Conservation (phyloP, 1,139 yeast genomes). For the Hemisphaericaspora xylanilytica region DNA sequence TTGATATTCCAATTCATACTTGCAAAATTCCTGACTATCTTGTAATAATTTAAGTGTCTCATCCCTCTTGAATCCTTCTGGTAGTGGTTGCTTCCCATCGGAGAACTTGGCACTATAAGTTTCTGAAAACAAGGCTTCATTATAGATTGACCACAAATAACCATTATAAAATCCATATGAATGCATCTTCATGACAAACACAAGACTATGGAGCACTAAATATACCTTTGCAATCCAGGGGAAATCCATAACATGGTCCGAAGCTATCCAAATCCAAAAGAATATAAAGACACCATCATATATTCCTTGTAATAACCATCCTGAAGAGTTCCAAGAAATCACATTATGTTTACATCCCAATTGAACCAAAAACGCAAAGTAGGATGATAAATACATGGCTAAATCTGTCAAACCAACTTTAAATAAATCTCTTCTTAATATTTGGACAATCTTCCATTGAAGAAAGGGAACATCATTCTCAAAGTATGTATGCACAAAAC, state of each 20-base stretch:
- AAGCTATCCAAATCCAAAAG: conserved; percentile 54
- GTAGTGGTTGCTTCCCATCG: conserved; percentile 15
- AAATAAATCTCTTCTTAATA: conserved; percentile 54
- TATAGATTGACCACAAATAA: conserved; percentile 65
- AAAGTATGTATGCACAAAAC: conserved; percentile 43
- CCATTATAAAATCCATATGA: conserved; percentile 90
- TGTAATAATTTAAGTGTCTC: conserved; percentile 28
- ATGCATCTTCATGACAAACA: conserved; percentile 88
- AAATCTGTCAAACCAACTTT: conserved; percentile 69
- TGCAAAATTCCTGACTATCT: conserved; percentile 58
- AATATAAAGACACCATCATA: conserved; percentile 53
- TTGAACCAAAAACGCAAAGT: conserved; percentile 58
- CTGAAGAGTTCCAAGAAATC: conserved; percentile 57
- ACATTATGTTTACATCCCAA: conserved; percentile 37
- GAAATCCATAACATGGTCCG: conserved; percentile 41
- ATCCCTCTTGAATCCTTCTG: conserved; percentile 25
- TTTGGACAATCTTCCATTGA: conserved; percentile 49
- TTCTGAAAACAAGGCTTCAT: conserved; percentile 55
- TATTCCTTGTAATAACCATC: conserved; percentile 57
- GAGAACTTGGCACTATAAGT: conserved; percentile 24
- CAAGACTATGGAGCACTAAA: conserved; percentile 77
- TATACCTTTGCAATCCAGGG: conserved; percentile 92
- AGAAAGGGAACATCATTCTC: conserved; percentile 25
- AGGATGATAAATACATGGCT: conserved; percentile 63
- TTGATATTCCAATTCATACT: conserved; percentile 59